Evolutionary conservation across 768 basidiomycete genomes (phyloP).

Genomic region (Floccularia luteovirens): DNA sequence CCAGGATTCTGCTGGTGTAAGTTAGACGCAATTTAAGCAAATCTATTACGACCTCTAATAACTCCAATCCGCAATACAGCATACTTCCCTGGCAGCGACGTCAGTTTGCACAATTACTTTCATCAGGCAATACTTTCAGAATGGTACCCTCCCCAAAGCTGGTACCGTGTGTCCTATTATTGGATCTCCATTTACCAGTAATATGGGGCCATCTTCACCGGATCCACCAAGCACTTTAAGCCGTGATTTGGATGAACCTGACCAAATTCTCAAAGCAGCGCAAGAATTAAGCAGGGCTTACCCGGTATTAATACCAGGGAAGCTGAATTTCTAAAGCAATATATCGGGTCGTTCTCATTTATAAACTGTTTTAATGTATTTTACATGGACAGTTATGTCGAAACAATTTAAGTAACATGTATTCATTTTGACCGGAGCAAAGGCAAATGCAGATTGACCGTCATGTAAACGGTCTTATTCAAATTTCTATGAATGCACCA

Average conservation of each 20-base stretch:
- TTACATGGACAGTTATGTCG: neutral
- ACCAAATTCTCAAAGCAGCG: neutral
- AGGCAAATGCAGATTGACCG: too few relatives aligned
- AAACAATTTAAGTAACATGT: neutral
- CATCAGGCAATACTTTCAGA: constrained; percentile 10
- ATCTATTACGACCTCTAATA: neutral
- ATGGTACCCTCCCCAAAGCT: constrained; percentile 1
- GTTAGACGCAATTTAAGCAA: neutral
- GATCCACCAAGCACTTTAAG: neutral
- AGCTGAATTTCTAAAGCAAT: neutral
- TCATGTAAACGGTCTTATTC: too few relatives aligned
- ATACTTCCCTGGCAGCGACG: constrained; percentile 12
- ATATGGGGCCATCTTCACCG: neutral
- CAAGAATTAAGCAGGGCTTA: neutral
- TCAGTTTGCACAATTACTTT: constrained; percentile 14
- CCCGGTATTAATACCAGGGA: neutral
- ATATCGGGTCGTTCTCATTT: neutral
- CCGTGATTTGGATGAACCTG: neutral
- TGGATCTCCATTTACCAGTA: neutral
- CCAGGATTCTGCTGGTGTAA: constrained; percentile 10
- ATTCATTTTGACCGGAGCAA: too few relatives aligned
- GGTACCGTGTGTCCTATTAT: neutral
- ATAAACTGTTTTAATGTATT: neutral
- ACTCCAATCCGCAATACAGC: constrained; percentile 7
- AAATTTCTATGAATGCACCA: too few relatives aligned